Evolutionary conservation across 2,329 filamentous ascomycete species (phyloP).

Genomic region (Annulohypoxylon truncatum): DNA sequence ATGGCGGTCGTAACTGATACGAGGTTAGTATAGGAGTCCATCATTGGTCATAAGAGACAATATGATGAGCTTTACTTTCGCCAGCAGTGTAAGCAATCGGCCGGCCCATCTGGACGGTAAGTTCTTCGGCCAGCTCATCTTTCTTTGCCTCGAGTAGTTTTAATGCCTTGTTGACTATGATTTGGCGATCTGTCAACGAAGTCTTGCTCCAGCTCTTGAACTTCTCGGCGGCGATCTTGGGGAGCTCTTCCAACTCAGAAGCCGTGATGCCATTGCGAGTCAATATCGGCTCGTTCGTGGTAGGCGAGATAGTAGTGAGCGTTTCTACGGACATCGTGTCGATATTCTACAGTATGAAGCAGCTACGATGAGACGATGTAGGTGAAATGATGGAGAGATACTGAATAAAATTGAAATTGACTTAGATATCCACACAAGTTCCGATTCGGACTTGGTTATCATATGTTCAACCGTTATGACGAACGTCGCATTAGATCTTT

Average conservation of each 20-base stretch:
- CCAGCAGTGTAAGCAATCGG: slow-evolving; percentile 88
- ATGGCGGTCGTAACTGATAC: slow-evolving; percentile 77
- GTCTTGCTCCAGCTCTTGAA: slow-evolving; percentile 84
- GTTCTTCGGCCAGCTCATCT: slow-evolving; percentile 83
- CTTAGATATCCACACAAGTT: slow-evolving; percentile 3
- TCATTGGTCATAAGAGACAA: not conserved
- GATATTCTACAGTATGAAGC: not conserved
- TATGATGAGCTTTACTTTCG: slow-evolving; percentile 62
- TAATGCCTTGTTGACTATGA: slow-evolving; percentile 83
- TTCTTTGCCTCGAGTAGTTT: slow-evolving; percentile 75
- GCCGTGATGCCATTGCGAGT: slow-evolving; percentile 80
- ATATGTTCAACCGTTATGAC: not conserved
- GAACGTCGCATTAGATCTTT: slow-evolving; percentile 31
- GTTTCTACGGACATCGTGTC: slow-evolving; percentile 71
- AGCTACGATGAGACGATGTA: not conserved
- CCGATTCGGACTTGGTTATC: slow-evolving; percentile 19
- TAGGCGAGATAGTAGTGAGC: slow-evolving; percentile 86
- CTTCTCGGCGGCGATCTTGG: slow-evolving; percentile 76
- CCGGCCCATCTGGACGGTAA: slow-evolving; percentile 95
- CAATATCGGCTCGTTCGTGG: slow-evolving; percentile 85
- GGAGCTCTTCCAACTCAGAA: slow-evolving; percentile 77
- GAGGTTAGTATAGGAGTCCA: slow-evolving; percentile 20
- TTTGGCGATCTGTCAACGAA: slow-evolving; percentile 77
- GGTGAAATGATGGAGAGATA: not conserved
- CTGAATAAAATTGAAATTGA: slow-evolving; percentile 3